phyloP scores from a whole-genome alignment of 176 grass and related monocot species.

The Puccinellia tenuiflora region DNA sequence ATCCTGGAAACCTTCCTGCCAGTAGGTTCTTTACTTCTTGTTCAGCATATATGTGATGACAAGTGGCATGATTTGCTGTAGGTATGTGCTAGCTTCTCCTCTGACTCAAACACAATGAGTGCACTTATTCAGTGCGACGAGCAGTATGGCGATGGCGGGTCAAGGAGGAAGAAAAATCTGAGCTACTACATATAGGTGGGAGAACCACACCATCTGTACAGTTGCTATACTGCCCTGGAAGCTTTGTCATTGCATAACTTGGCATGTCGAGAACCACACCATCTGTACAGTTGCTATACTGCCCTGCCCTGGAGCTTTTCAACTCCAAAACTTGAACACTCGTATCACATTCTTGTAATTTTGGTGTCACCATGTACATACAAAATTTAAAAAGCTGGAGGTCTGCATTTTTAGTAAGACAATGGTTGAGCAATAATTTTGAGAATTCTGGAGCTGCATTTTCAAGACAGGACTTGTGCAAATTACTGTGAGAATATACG shows the following conservation, averaged over 20 bases:
- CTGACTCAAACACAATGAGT: constrained; percentile 50
- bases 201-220: constrained; percentile 10
- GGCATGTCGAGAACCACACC: neutral
- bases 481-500: neutral
- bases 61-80: constrained; percentile 23
- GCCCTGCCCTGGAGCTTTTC: too few species aligned
- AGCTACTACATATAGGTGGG: constrained; percentile 51
- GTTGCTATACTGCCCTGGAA: constrained; percentile 1
- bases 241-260: neutral
- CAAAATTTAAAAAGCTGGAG: neutral
- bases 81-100: constrained; percentile 61
- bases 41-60: neutral
- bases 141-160: constrained; percentile 57
- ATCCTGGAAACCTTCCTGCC: neutral
- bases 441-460: neutral
- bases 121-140: constrained; percentile 59
- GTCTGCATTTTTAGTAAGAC: neutral
- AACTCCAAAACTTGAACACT: neutral
- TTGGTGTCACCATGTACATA: neutral
- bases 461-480: neutral
- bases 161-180: constrained; percentile 45
- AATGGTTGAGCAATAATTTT: neutral
- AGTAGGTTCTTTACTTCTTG: neutral
- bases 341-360: neutral
- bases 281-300: too few species aligned